phyloP scores from a whole-genome alignment of 805 yeast species.

The Myxozyma mucilagina region DNA sequence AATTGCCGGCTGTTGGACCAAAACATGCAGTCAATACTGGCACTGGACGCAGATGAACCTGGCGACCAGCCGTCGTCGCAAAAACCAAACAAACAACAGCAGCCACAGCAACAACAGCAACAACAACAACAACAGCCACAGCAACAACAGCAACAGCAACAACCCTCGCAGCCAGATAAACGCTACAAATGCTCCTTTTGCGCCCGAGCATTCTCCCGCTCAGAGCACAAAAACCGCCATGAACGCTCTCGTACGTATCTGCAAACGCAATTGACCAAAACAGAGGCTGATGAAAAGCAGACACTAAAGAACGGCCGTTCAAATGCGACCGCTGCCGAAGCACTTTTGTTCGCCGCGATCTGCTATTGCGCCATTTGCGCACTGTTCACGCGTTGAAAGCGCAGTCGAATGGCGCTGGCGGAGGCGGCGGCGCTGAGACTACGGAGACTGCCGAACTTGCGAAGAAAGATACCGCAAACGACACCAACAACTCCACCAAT shows the following conservation, averaged over 20 bases:
- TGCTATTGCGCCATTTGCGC: conserved; percentile 72
- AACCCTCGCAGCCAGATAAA: conserved; percentile 48
- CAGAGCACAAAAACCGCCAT: conserved; percentile 76
- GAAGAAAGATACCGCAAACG: conserved; percentile 1
- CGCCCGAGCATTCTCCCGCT: conserved; percentile 74
- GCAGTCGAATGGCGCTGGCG: neutral
- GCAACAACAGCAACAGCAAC: too few species aligned
- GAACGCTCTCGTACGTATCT: conserved; percentile 57
- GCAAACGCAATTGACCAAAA: neutral
- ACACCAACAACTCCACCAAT: neutral
- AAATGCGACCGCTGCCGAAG: conserved; percentile 68
- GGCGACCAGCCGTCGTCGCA: neutral
- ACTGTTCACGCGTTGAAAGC: conserved; percentile 59
- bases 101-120: too few species aligned
- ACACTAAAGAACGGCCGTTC: conserved; percentile 78
- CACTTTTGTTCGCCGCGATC: conserved; percentile 74
- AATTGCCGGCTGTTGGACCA: neutral
- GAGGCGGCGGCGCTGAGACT: neutral
- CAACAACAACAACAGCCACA: too few species aligned
- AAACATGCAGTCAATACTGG: conserved; percentile 2
- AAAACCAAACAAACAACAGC: too few species aligned
- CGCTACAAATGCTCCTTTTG: conserved; percentile 78
- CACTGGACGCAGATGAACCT: conserved; percentile 6
- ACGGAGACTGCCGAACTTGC: neutral
- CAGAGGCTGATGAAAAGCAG: neutral